Conservation (phyloP, 129 eudicot genomes). For the Arctium lappa region DNA sequence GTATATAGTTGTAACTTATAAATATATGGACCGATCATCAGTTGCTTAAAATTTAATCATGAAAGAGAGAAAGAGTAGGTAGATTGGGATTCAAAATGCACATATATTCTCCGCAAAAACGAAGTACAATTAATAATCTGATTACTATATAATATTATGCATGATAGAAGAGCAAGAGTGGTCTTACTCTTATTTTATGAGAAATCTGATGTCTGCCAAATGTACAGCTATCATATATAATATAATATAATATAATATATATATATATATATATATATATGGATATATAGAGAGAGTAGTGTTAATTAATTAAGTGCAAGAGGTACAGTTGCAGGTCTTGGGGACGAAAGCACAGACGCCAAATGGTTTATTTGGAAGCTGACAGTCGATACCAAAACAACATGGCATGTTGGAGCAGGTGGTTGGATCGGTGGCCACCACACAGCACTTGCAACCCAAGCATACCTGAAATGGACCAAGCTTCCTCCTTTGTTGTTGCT, state of each 20-base stretch:
- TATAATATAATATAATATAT: too few species aligned
- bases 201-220: neutral
- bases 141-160: neutral
- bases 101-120: neutral
- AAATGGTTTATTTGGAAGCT: slow-evolving; percentile 52
- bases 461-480: slow-evolving; percentile 44
- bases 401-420: slow-evolving; percentile 45
- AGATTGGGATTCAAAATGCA: neutral
- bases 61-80: neutral
- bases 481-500: neutral
- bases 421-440: slow-evolving; percentile 27
- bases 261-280: too few species aligned
- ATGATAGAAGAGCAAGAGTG: neutral
- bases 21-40: neutral
- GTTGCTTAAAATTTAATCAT: neutral
- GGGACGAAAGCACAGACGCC: slow-evolving; percentile 54
- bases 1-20: too few species aligned
- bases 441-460: slow-evolving; percentile 43
- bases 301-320: slow-evolving; percentile 12
- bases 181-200: neutral
- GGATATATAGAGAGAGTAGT: too few species aligned
- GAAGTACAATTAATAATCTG: neutral
- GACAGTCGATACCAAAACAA: slow-evolving; percentile 50
- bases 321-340: slow-evolving; percentile 45
- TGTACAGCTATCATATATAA: neutral